Conservation (phyloP, 1,284 basidiomycete genomes). For the Porodaedalea pini region DNA sequence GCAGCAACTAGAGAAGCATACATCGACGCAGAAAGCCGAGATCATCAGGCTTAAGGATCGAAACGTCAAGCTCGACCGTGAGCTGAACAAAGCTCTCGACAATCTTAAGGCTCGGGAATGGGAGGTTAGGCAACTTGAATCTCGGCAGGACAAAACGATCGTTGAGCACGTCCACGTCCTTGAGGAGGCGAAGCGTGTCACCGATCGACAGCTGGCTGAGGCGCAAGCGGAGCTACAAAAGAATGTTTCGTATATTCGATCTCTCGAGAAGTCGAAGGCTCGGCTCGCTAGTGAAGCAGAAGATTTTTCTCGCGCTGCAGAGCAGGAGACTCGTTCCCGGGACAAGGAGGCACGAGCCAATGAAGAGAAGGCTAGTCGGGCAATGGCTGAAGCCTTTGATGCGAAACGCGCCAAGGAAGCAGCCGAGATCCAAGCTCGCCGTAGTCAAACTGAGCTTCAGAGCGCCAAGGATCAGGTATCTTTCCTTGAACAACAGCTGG, state of each 20-base stretch:
- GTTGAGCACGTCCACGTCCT: slow-evolving; percentile 98
- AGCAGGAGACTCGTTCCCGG: slow-evolving; percentile 57
- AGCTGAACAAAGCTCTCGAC: slow-evolving; percentile 73
- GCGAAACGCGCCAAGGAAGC: slow-evolving; percentile 62
- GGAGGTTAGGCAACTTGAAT: slow-evolving; percentile 82
- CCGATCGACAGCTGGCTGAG: slow-evolving; percentile 87
- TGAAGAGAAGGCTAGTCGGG: slow-evolving; percentile 56
- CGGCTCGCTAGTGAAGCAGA: slow-evolving; percentile 82
- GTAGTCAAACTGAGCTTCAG: slow-evolving; percentile 59
- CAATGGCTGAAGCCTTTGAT: slow-evolving; percentile 56
- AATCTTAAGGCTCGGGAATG: slow-evolving; percentile 83
- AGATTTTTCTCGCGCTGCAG: slow-evolving; percentile 75
- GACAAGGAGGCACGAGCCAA: slow-evolving; percentile 9
- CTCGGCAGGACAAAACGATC: slow-evolving; percentile 93
- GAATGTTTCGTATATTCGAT: slow-evolving; percentile 73
- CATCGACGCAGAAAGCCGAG: slow-evolving; percentile 66
- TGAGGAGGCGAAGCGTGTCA: slow-evolving; percentile 94
- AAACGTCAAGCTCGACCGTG: slow-evolving; percentile 72
- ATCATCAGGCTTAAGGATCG: slow-evolving; percentile 66
- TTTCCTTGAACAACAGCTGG: slow-evolving; percentile 51
- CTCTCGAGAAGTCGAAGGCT: slow-evolving; percentile 77
- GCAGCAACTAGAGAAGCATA: slow-evolving; percentile 66
- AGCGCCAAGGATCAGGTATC: slow-evolving; percentile 48
- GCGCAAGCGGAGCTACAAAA: slow-evolving; percentile 76
- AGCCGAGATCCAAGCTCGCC: slow-evolving; percentile 56